Conservation (phyloP, 352 stramenopile genomes). For the Globisporangium nunn region DNA sequence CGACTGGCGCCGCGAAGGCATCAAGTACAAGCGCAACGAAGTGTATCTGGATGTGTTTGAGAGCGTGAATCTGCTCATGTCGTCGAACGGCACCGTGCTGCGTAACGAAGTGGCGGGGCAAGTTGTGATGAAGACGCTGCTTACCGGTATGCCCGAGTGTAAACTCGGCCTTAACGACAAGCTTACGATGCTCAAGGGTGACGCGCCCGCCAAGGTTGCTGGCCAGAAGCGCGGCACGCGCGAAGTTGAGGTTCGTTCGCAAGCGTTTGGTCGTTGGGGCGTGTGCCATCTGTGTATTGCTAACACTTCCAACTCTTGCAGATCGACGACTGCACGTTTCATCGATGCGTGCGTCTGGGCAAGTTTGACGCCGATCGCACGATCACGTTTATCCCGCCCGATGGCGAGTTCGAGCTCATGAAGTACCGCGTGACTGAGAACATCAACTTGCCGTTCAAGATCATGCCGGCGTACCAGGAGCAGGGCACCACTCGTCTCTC, state of each 20-base stretch:
- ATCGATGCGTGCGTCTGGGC: constrained; percentile 96
- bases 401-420: constrained; percentile 95
- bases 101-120: no score
- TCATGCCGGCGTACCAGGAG: constrained; percentile 97
- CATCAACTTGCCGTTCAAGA: constrained; percentile 97
- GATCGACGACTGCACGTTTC: constrained; percentile 98
- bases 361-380: constrained; percentile 94
- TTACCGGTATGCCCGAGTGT: no score
- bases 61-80: constrained; percentile 96
- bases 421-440: constrained; percentile 92
- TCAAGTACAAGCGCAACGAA: constrained; percentile 96
- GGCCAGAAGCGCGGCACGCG: no score
- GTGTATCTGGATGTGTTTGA: constrained; percentile 99
- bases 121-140: no score
- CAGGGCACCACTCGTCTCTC: constrained; percentile 78
- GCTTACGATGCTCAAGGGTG: constrained; percentile 80
- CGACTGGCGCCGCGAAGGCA: constrained; percentile 95
- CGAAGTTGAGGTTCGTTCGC: constrained; percentile 56
- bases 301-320: constrained; percentile 46
- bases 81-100: no score
- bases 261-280: constrained; percentile 28
- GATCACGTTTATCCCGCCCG: constrained; percentile 96
- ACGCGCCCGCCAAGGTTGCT: no score
- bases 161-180: constrained; percentile 41
- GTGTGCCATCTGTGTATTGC: no score